Percentiles rank a stretch among this genome's conserved stretches.
These are phyloP conservation scores for Dorcoceras hygrometricum DNA, from an alignment of 257 asterid species.

Conservation along the genomic window DNA sequence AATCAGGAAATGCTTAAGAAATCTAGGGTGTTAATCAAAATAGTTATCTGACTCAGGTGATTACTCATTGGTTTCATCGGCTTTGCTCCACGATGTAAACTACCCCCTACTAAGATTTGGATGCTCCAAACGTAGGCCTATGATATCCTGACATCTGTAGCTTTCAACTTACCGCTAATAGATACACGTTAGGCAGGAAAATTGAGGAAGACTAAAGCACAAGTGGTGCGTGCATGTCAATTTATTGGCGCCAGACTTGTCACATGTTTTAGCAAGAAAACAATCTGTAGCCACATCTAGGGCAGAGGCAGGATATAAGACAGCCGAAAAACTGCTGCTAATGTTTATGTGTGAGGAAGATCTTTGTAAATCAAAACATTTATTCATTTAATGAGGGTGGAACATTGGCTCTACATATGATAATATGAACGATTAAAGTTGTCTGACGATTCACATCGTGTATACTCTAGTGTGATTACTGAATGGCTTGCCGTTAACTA, in stretches of 20 bases:
- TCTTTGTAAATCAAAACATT: not conserved
- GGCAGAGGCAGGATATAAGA: not conserved
- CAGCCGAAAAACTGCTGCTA: not conserved
- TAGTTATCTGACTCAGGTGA: not conserved
- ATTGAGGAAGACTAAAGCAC: not conserved
- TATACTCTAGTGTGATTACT: not conserved
- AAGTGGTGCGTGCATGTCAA: not conserved
- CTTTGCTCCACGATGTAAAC: not conserved
- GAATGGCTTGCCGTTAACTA: not conserved
- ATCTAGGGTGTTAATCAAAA: not conserved
- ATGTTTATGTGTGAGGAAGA: not conserved
- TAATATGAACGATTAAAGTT: not conserved
- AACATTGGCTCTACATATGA: not conserved
- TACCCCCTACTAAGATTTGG: too few relatives aligned
- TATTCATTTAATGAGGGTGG: not conserved
- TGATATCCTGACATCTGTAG: not conserved
- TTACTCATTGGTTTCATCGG: not conserved
- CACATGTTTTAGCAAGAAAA: not conserved
- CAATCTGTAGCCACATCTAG: not conserved
- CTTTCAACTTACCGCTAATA: not conserved
- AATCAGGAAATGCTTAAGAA: not conserved
- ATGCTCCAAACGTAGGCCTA: not conserved
- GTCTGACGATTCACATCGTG: not conserved
- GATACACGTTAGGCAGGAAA: not conserved
- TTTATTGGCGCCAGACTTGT: not conserved